Evolutionary conservation across 352 stramenopile species (phyloP), one percentile per base, ranked within the genome.

Genomic region (Phytophthora parvispora): DNA sequence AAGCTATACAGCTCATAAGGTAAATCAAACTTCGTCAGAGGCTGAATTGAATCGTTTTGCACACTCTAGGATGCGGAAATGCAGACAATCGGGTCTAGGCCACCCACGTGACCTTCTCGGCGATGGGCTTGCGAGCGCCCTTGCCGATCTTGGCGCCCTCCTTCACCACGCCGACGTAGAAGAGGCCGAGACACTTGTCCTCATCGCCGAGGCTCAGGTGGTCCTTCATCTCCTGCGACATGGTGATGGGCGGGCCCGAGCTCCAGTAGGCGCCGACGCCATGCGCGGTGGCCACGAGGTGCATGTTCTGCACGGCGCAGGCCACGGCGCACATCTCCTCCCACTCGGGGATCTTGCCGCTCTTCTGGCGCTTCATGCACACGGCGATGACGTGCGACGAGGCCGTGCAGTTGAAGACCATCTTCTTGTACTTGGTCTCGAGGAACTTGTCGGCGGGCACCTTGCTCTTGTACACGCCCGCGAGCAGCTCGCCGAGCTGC

Each of bases 351-450:
- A 96, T 78, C 31, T 85, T 85, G 64, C 92, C 84, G 72, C 84
- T 94, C 56, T 87, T 79, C 63, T 96, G 89, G 61, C 89, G 89
- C 81, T 96, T 92, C 81, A 96, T 91, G 77, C 84, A 92, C 62
- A 96, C 94, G 55, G 89, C 87, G 58, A 96, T 89, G 24, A 94
- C 87, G 69, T 92, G 82, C 54, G 86, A 94, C 25, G 86, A 84
- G 34, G 75, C 60, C 22, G 72, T 76, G 74, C 92, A 95, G 64
- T 84, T 90, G 47, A 83, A 69, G 48, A 93, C 61, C 56, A 92
- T 91, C 74, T 94, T 95, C 60, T 92, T 76, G 64, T 91, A 90
- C 63, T 95, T 95, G 50, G 80, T 85, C 60, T 90, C 69, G n/a
- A 92, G 64, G 57, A 94, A 95, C 62, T 90, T 91, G 59, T 89